These are phyloP conservation scores for Furcasterigmium furcatum DNA, from an alignment of 2,329 filamentous ascomycete species.

Conservation along the genomic window DNA sequence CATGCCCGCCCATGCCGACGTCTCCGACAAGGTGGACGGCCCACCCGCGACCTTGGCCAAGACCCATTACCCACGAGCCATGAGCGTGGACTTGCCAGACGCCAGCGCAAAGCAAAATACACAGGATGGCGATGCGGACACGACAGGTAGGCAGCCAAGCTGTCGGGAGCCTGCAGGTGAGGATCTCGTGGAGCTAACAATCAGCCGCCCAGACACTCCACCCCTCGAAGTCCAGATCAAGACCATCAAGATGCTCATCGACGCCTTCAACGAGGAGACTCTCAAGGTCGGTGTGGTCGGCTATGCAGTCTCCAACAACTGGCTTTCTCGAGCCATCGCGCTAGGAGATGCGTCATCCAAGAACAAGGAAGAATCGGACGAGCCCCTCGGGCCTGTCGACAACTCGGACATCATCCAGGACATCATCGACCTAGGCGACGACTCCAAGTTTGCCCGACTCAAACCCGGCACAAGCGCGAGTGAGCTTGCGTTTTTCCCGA, in stretches of 20 bases:
- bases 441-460: constrained; percentile 66
- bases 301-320: constrained; percentile 74
- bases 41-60: constrained; percentile 1
- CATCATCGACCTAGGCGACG: constrained; percentile 42
- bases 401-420: constrained; percentile 78
- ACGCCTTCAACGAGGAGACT: constrained; percentile 47
- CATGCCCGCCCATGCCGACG: constrained; percentile 8
- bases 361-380: constrained; percentile 57
- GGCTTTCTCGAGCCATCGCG: constrained; percentile 72
- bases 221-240: constrained; percentile 62
- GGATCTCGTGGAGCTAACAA: not conserved
- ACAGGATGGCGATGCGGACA: too few relatives aligned
- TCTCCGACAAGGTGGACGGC: not conserved
- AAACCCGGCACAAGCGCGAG: constrained; percentile 60
- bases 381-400: constrained; percentile 74
- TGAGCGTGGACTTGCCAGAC: constrained; percentile 36
- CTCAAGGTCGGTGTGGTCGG: constrained; percentile 70
- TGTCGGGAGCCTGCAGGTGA: too few relatives aligned
- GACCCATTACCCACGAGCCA: constrained; percentile 28
- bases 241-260: constrained; percentile 61
- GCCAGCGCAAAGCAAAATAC: constrained; percentile 7
- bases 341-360: constrained; percentile 56
- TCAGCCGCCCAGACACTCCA: constrained; percentile 21
- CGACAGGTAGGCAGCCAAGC: too few relatives aligned
- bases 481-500: constrained; percentile 73